Evolutionary conservation across 1,284 basidiomycete genomes (phyloP), one percentile per base, ranked within the genome.

Genomic region (Stygiomarasmius scandens): DNA sequence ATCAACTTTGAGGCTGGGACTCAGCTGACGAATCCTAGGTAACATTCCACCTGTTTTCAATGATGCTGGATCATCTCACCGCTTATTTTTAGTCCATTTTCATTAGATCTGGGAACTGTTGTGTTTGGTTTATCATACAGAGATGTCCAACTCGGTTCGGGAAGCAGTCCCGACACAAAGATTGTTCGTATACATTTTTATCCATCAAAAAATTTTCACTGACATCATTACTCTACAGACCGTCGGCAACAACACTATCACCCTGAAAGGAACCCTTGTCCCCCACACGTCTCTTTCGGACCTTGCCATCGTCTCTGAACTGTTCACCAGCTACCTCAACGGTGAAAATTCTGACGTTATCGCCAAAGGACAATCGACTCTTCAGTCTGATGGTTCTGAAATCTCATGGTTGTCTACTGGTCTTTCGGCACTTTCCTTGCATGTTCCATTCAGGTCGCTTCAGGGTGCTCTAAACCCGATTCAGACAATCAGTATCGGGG

Each of bases 241-340:
- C 11, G 81, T 86, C 20, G 61, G 69, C 27, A 90, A 90, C 67
- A 77, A 78, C 50, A 43, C 49, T 24, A 83, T 93, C 64, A 82
- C 80, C 1, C 79, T 93, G 54, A 70, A 67, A 12, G 90, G 91
- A 12, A 73, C 77, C 14, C 76, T 93, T 46, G 64, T 86, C 20
- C 81, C 78, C 3, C 87, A 92, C 61, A 77, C 74, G 19, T 73
- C 74, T 27, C 61, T 78, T 12, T 70, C 74, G 10, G 76, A 81
- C 25, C 79, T 93, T 46, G 75, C 75, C 6, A 65, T 71, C 16
- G 71, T 91, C 52, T 88, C 87, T 2, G 68, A 82, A 57, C 74
- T 93, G 45, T 92, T 93, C 69, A 90, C 89, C 14, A 81, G 83
- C 53, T 92, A 90, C 70, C 76, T 93, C 63, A 92, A 92, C 65